Evolutionary conservation across 768 basidiomycete species (phyloP).

Genomic region (Amanita rubescens): DNA sequence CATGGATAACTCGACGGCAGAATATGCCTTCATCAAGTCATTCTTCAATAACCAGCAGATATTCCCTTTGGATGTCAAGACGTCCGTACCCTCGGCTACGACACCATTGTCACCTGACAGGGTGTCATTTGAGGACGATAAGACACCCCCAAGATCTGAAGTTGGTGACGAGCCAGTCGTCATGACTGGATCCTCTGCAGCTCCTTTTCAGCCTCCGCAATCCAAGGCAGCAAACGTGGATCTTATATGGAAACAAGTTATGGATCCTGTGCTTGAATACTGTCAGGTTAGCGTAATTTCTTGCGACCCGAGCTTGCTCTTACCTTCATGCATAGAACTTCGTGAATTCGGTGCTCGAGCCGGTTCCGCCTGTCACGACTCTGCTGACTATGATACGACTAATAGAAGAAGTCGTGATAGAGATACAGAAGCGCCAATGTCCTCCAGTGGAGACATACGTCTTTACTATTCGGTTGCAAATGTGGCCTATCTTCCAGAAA

Average conservation of each 20-base stretch:
- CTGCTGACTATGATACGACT: conserved; percentile 89
- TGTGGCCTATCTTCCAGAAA: conserved; percentile 95
- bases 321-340: conserved; percentile 45
- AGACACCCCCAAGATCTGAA: conserved; percentile 46
- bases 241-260: conserved; percentile 82
- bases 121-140: conserved; percentile 31
- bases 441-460: conserved; percentile 77
- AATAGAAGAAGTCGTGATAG: conserved; percentile 70
- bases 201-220: conserved; percentile 27
- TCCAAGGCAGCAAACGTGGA: conserved; percentile 55
- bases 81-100: conserved; percentile 28
- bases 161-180: conserved; percentile 36
- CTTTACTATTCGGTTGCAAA: conserved; percentile 69
- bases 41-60: conserved; percentile 60
- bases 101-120: conserved; percentile 37
- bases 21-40: conserved; percentile 78
- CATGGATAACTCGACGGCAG: conserved; percentile 91
- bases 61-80: conserved; percentile 27
- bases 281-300: conserved; percentile 45
- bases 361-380: conserved; percentile 64
- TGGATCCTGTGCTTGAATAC: conserved; percentile 88
- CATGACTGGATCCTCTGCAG: conserved; percentile 13
- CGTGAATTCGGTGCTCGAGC: conserved; percentile 58
- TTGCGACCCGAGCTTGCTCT: neutral
- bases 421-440: conserved; percentile 72